Conservation (phyloP, 148 eudicot species). For the Vaccinium darrowii region DNA sequence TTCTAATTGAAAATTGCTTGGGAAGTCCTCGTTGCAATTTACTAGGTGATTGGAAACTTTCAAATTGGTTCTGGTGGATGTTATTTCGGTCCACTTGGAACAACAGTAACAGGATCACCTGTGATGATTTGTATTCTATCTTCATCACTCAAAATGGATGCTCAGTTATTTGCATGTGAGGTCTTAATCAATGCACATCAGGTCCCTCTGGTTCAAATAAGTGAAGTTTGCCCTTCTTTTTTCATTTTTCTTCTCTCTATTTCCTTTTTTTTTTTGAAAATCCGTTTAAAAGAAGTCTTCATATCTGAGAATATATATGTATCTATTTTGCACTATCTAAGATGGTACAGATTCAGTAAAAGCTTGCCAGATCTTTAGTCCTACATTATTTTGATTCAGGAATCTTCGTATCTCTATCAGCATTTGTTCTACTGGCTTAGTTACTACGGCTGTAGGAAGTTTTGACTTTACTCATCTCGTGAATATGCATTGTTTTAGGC, state of each 20-base stretch:
- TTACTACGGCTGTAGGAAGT: background rate
- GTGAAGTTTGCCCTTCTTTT: background rate
- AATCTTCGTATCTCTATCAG: background rate
- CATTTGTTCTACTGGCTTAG: background rate
- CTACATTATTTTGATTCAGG: background rate
- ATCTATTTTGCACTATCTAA: background rate
- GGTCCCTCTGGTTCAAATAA: background rate
- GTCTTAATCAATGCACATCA: background rate
- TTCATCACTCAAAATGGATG: background rate
- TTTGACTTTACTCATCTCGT: background rate
- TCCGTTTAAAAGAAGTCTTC: background rate
- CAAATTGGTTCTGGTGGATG: background rate
- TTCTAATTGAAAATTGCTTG: background rate
- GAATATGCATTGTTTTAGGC: background rate
- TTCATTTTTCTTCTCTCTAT: background rate
- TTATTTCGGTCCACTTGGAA: background rate
- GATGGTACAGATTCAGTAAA: background rate
- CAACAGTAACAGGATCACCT: constrained; percentile 1
- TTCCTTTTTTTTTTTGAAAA: background rate
- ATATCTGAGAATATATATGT: background rate
- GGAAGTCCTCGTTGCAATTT: background rate
- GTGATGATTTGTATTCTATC: background rate
- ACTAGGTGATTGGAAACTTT: background rate
- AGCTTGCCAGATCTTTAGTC: background rate
- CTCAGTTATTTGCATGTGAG: background rate